phyloP scores from a whole-genome alignment of 192 early-diverging fungal species.

The Spizellomyces punctatus region DNA sequence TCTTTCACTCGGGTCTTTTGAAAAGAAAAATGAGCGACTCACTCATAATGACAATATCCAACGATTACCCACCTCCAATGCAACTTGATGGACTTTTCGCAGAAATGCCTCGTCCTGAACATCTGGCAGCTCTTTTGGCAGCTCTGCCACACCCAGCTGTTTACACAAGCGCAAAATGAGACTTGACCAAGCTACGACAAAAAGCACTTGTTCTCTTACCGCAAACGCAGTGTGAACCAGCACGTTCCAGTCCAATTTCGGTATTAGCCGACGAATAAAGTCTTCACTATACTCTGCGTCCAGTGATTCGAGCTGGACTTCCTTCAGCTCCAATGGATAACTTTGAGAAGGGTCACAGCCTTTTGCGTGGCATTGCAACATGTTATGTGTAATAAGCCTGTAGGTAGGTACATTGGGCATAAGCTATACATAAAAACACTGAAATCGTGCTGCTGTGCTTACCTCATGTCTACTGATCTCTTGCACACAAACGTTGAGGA shows the following conservation, averaged over 20 bases:
- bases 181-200: neutral
- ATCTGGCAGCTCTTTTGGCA: conserved; percentile 69
- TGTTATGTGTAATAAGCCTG: conserved; percentile 97
- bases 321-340: conserved; percentile 87
- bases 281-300: conserved; percentile 88
- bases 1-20: conserved; percentile 76
- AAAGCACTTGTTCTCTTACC: conserved; percentile 24
- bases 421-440: neutral
- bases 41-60: neutral
- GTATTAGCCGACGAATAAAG: conserved; percentile 81
- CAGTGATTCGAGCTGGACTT: conserved; percentile 76
- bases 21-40: neutral
- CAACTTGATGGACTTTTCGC: conserved; percentile 70
- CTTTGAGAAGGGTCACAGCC: conserved; percentile 85
- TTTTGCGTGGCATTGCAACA: conserved; percentile 98
- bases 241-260: conserved; percentile 78
- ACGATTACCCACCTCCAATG: conserved; percentile 71
- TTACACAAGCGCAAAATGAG: neutral
- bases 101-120: conserved; percentile 69
- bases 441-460: neutral
- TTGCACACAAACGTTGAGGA: too few relatives aligned
- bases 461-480: too few relatives aligned
- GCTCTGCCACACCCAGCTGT: conserved; percentile 68
- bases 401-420: conserved; percentile 35
- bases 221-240: conserved; percentile 45